Evolutionary conservation across 169 alveolate genomes (phyloP), one percentile per base, ranked within the genome.

Genomic region (Plasmodium berghei): DNA sequence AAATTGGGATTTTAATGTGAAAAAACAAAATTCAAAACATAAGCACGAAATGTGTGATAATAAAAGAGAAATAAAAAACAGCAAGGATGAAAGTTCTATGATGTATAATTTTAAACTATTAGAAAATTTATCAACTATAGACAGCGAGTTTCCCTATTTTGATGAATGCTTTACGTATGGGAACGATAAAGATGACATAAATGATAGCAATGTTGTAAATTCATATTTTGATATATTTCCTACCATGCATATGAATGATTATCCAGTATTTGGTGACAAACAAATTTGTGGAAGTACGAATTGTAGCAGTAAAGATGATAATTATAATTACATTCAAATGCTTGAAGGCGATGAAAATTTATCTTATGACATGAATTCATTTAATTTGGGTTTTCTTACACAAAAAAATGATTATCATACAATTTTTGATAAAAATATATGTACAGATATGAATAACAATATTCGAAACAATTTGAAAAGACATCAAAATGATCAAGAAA

Each of bases 111-210:
- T 62, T 22, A 24, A 14, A 8, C 14, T 62, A 2, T 22, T 62
- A 10, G 72, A 62, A 24, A 62, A 26, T 26, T 6, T 26, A 62
- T 46, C 72, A 12, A 62, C 49, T 8, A 62, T 62, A 62, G 20
- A 62, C 12, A 62, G 9, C 20, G 72, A 62, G 0, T 26, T 24
- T 26, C 5, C 72, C 22, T 22, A 9, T 62, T 62, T 26, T 62
- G 22, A 62, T 22, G 49, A 26, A 10, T 9, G 9, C 18, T 58
- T 58, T 26, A 34, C 5, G 42, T 3, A 34, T 34, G 8, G 6
- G 3, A 34, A 34, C 3, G 42, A 34, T 34, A 34, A 34, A 34
- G 42, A 34, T 34, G 3, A 34, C 42, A 22, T 62, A 26, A 62
- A 62, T 62, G 12, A 9, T 24, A 3, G 8, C 72, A 9, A 62